Conservation (phyloP, 805 yeast species). For the Candida maris region DNA sequence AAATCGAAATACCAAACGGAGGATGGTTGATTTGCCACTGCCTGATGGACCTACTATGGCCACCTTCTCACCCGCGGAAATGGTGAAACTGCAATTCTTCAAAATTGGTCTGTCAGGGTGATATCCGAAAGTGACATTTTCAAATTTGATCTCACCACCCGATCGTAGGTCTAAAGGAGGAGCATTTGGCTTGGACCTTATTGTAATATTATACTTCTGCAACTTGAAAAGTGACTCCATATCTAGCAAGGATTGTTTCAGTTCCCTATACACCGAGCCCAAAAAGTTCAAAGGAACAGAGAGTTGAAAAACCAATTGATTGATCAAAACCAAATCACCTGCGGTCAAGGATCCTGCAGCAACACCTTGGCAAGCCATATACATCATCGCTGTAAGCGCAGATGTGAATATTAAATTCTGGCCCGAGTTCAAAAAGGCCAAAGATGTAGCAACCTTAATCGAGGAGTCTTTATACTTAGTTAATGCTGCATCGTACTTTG, state of each 20-base stretch:
- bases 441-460: slow-evolving; percentile 78
- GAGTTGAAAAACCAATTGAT: slow-evolving; percentile 92
- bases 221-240: slow-evolving; percentile 93
- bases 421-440: slow-evolving; percentile 75
- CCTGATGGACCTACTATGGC: slow-evolving; percentile 98
- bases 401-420: slow-evolving; percentile 78
- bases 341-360: slow-evolving; percentile 77
- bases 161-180: slow-evolving; percentile 49
- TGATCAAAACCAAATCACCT: slow-evolving; percentile 91
- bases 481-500: slow-evolving; percentile 75
- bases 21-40: slow-evolving; percentile 88
- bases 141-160: slow-evolving; percentile 81
- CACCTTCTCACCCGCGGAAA: slow-evolving; percentile 87
- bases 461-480: slow-evolving; percentile 69
- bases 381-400: slow-evolving; percentile 96
- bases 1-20: slow-evolving; percentile 81
- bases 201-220: slow-evolving; percentile 67
- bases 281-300: slow-evolving; percentile 92
- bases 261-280: slow-evolving; percentile 93
- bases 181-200: slow-evolving; percentile 61
- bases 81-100: slow-evolving; percentile 72
- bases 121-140: slow-evolving; percentile 90
- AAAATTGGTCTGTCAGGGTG: slow-evolving; percentile 85
- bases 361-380: slow-evolving; percentile 95
- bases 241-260: slow-evolving; percentile 87